Conservation (phyloP, 2,329 filamentous ascomycete genomes). For the Davidsoniella eucalypti region DNA sequence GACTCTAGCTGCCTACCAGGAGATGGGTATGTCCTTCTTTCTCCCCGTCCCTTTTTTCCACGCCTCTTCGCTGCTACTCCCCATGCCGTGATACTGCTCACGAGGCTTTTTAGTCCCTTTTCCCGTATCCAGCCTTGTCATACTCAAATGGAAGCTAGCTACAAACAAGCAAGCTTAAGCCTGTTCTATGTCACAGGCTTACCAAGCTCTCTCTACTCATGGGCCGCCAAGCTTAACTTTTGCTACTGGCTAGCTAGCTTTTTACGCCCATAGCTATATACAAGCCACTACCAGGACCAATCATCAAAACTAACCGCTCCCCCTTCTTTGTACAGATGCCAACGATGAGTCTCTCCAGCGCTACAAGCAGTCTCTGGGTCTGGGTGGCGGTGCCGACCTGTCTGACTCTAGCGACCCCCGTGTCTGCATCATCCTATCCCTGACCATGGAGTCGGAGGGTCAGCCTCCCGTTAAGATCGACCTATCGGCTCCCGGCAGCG, state of each 20-base stretch:
- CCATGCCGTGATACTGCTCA: neutral
- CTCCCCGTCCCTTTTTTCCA: neutral
- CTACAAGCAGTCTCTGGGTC: slow-evolving; percentile 92
- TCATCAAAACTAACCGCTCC: neutral
- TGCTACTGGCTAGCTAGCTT: too few relatives aligned
- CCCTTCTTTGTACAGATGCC: slow-evolving; percentile 29
- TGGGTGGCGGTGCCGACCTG: slow-evolving; percentile 55
- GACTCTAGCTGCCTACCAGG: slow-evolving; percentile 82
- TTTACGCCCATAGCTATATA: too few relatives aligned
- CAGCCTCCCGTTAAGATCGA: slow-evolving; percentile 80
- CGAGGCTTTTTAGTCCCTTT: neutral
- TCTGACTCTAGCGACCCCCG: slow-evolving; percentile 68
- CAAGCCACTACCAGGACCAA: too few relatives aligned
- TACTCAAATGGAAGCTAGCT: too few relatives aligned
- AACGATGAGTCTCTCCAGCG: slow-evolving; percentile 88
- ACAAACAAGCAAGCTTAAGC: neutral
- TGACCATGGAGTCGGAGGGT: slow-evolving; percentile 73
- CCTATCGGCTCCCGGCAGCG: slow-evolving; percentile 54
- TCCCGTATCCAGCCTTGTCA: too few relatives aligned
- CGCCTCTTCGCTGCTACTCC: neutral
- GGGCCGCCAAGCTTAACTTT: neutral
- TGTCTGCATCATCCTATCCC: slow-evolving; percentile 82
- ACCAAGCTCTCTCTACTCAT: neutral
- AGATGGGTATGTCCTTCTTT: slow-evolving; percentile 50
- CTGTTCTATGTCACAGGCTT: neutral